A percentile compares a stretch with the other conserved stretches of the same genome.
Conservation (phyloP, 2,329 filamentous ascomycete genomes). For the Diplocarpon rosae region DNA sequence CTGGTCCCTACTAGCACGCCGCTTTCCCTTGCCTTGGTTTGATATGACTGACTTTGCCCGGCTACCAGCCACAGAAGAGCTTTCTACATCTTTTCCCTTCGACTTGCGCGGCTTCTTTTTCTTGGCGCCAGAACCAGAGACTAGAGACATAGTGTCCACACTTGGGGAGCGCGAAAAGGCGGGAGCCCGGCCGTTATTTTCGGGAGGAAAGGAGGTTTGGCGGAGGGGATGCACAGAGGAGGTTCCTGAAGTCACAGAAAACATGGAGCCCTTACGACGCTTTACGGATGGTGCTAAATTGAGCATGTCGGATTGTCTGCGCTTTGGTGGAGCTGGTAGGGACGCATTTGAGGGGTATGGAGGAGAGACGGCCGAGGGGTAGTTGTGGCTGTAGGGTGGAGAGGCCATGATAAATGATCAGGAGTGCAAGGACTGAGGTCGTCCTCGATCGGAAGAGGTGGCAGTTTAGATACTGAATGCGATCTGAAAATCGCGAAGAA, state of each 20-base stretch:
- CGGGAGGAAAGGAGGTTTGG: conserved; percentile 71
- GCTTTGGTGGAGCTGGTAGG: conserved; percentile 49
- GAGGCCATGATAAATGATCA: conserved; percentile 21
- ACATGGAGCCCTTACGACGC: conserved; percentile 59
- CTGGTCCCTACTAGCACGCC: conserved; percentile 33
- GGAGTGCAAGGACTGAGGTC: neutral
- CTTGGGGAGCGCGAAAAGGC: conserved; percentile 54
- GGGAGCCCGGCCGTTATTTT: conserved; percentile 30
- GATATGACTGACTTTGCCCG: conserved; percentile 35
- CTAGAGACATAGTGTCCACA: conserved; percentile 46
- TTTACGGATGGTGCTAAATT: conserved; percentile 42
- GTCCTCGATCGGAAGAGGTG: neutral
- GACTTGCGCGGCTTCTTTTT: conserved; percentile 54
- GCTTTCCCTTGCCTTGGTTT: conserved; percentile 30
- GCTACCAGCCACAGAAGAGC: conserved; percentile 34
- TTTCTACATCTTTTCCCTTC: conserved; percentile 44
- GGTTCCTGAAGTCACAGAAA: conserved; percentile 40
- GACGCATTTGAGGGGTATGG: conserved; percentile 40
- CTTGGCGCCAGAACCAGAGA: conserved; percentile 43
- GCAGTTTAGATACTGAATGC: neutral
- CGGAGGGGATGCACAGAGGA: conserved; percentile 60
- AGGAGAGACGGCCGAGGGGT: conserved; percentile 36
- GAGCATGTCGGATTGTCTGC: conserved; percentile 46
- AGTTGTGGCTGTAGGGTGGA: conserved; percentile 20
- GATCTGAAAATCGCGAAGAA: no score